Evolutionary conservation across 2,329 filamentous ascomycete genomes (phyloP), one percentile per base, ranked within the genome.

Genomic region (Acrocalymma vagum): DNA sequence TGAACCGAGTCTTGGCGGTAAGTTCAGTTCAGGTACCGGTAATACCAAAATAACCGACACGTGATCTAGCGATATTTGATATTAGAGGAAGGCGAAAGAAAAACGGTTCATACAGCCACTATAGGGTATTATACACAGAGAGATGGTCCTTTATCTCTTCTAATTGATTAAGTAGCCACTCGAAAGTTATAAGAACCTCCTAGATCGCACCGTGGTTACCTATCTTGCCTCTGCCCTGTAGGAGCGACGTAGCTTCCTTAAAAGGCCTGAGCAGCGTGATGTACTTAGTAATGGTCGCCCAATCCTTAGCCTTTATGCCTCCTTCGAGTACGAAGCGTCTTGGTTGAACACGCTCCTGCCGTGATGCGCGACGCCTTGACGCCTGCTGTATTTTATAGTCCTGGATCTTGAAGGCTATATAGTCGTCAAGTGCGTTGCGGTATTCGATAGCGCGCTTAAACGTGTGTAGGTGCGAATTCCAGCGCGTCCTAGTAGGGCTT

Each of bases 231-330:
- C 35, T 14, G 14, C 26, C 35, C 22, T 38, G 17, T 8, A 38
- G 35, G 17, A 38, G n/a, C n/a, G 21, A 20, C 23, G 26, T 29
- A 9, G 35, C 35, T 27, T 38, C 27, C 9, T 14, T 20, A 29
- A 38, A 38, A 15, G 35, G 35, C 17, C n/a, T 20, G 13, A 38
- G 26, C 9, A 38, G 35, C 9, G 14, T 38, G 7, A 38, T 30
- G 21, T 38, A 38, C 35, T 38, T 15, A 30, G 9, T 38, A 21
- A 38, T 38, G 17, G 26, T 29, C 9, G 34, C 34, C 33, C 15
- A 36, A 17, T 28, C 33, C 9, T 24, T 4, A 5, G 16, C 22
- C 10, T 9, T 26, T 11, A 35, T 15, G 11, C 32, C 32, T 9
- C 22, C 14, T 35, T 35, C 22, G 11, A 15, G 32, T 16, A 35